These are phyloP conservation scores for Aspergillus felis DNA, from an alignment of 2,329 filamentous ascomycete genomes.

Conservation along the genomic window DNA sequence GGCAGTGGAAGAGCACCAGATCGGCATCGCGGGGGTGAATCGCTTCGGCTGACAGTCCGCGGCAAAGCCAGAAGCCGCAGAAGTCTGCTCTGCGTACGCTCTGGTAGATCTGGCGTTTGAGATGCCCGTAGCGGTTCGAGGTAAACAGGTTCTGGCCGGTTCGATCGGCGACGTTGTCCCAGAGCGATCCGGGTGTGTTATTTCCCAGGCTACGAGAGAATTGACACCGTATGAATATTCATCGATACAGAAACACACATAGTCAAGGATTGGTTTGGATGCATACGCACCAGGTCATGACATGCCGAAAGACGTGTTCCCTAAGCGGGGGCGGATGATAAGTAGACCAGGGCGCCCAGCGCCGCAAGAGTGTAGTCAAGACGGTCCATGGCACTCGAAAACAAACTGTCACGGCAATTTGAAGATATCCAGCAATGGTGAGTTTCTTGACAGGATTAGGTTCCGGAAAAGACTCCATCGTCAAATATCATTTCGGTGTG, in stretches of 20 bases:
- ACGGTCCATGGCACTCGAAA: conserved; percentile 12
- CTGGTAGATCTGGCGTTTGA: conserved; percentile 8
- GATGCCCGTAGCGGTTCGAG: conserved; percentile 10
- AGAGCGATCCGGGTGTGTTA: conserved; percentile 8
- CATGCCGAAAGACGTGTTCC: conserved; percentile 15
- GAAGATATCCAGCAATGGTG: conserved; percentile 2
- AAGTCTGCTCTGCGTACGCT: conserved; percentile 3
- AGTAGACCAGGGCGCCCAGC: conserved; percentile 8
- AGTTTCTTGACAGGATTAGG: conserved; percentile 5
- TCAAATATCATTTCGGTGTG: not conserved
- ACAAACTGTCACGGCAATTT: conserved; percentile 6
- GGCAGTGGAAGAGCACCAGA: conserved; percentile 17
- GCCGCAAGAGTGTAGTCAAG: conserved; percentile 10
- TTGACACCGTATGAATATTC: not conserved
- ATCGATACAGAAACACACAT: not conserved
- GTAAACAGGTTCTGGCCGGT: conserved; percentile 2
- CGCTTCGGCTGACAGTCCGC: conserved; percentile 3
- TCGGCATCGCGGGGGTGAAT: conserved; percentile 10
- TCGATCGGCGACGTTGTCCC: conserved; percentile 3
- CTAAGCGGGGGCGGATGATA: conserved; percentile 11
- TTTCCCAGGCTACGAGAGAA: conserved; percentile 9
- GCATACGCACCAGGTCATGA: conserved; percentile 13
- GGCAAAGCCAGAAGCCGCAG: conserved; percentile 13
- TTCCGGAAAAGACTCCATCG: conserved; percentile 4
- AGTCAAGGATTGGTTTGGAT: not conserved